Conservation (phyloP, 768 basidiomycete genomes). For the Trametes cingulata region DNA sequence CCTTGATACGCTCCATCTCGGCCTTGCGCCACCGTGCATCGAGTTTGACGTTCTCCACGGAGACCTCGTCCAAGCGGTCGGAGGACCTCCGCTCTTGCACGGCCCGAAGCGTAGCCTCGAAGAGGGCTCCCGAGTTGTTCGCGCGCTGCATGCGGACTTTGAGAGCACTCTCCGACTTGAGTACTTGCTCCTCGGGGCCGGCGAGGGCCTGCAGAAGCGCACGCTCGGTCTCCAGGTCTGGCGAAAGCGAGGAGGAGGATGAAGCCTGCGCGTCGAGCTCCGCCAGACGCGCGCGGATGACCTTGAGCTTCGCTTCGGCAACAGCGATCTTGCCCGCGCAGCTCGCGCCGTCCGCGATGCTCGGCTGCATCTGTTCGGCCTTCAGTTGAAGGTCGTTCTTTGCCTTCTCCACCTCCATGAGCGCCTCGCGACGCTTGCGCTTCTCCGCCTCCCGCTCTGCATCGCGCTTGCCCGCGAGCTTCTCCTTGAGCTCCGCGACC, state of each 20-base stretch:
- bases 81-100: constrained; percentile 71
- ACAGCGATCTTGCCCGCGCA: constrained; percentile 72
- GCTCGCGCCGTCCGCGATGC: constrained; percentile 73
- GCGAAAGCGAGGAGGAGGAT: constrained; percentile 40
- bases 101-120: constrained; percentile 84
- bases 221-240: constrained; percentile 73
- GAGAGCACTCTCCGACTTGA: constrained; percentile 59
- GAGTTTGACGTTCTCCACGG: constrained; percentile 68
- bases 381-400: constrained; percentile 72
- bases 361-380: constrained; percentile 66
- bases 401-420: constrained; percentile 70
- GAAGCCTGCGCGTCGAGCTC: constrained; percentile 50
- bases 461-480: constrained; percentile 70
- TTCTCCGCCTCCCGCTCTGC: constrained; percentile 62
- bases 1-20: constrained; percentile 69
- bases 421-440: constrained; percentile 71
- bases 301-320: constrained; percentile 66
- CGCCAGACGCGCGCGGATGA: constrained; percentile 61
- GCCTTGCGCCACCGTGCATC: constrained; percentile 65
- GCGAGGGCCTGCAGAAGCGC: constrained; percentile 67
- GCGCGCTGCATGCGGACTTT: constrained; percentile 64
- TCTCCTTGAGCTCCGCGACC: constrained; percentile 83
- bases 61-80: constrained; percentile 73
- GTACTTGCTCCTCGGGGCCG: constrained; percentile 66
- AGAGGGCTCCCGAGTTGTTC: constrained; percentile 75